Evolutionary conservation across 345 rosid species (phyloP).

Genomic region (Sapria himalayana): DNA sequence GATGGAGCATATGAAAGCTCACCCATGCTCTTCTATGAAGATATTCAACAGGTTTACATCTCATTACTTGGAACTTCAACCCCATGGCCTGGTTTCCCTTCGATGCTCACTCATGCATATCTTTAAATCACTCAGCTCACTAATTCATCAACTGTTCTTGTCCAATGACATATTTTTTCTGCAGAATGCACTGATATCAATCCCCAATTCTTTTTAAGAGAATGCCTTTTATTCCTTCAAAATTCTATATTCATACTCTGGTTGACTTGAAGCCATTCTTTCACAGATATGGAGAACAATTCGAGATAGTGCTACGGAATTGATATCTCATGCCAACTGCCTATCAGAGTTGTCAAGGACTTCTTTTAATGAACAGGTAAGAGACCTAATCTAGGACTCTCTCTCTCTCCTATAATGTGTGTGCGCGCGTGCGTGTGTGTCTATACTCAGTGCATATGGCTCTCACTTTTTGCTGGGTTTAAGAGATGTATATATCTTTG

Average conservation of each 20-base stretch:
- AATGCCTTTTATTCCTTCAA: background rate
- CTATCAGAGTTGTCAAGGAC: slow-evolving; percentile 39
- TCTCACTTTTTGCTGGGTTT: background rate
- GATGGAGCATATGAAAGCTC: slow-evolving; percentile 53
- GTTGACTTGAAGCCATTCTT: background rate
- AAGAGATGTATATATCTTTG: background rate
- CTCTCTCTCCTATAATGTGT: too few species aligned
- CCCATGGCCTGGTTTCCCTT: background rate
- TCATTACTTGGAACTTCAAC: slow-evolving; percentile 2
- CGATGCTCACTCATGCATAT: background rate
- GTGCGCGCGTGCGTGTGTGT: too few species aligned
- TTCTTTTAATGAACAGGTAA: slow-evolving; percentile 39
- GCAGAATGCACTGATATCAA: background rate
- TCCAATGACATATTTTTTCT: background rate
- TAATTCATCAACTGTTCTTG: background rate
- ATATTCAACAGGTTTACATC: slow-evolving; percentile 39
- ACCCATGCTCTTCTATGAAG: slow-evolving; percentile 36
- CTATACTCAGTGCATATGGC: too few species aligned
- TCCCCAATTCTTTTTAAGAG: background rate
- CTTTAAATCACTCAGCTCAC: slow-evolving; percentile 1
- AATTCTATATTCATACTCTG: slow-evolving; percentile 1
- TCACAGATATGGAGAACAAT: slow-evolving; percentile 54
- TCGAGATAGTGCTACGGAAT: slow-evolving; percentile 42
- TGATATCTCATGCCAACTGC: slow-evolving; percentile 43
- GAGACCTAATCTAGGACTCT: slow-evolving; percentile 5